Evolutionary conservation across 208 protist species (phyloP).

Genomic region (Leishmania guyanensis): DNA sequence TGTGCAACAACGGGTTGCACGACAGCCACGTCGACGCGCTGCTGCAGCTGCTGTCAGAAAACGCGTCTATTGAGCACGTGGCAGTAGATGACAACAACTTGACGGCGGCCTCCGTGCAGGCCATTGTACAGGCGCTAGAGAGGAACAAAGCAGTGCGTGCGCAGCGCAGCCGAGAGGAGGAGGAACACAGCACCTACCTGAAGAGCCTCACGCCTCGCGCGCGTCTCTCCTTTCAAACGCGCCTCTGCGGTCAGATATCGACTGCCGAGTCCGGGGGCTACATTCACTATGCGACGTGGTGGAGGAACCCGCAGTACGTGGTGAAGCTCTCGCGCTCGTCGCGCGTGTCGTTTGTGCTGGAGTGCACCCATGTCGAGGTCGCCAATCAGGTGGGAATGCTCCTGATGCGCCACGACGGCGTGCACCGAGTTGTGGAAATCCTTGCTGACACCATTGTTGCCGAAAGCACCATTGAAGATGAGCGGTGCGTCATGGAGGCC

Average conservation of each 20-base stretch:
- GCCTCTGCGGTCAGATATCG: conserved; percentile 38
- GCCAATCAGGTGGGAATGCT: conserved; percentile 65
- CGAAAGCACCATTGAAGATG: conserved; percentile 55
- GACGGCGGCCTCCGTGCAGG: conserved; percentile 29
- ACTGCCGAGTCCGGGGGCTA: conserved; percentile 68
- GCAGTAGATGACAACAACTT: conserved; percentile 62
- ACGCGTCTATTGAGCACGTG: conserved; percentile 51
- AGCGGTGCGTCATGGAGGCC: conserved; percentile 47
- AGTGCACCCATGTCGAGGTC: conserved; percentile 16
- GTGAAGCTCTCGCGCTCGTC: conserved; percentile 52
- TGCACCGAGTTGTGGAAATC: conserved; percentile 57
- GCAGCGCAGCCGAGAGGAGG: conserved; percentile 17
- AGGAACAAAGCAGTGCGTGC: conserved; percentile 17
- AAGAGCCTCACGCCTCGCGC: neutral
- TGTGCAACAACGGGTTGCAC: conserved; percentile 70
- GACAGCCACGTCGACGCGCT: conserved; percentile 62
- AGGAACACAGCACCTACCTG: conserved; percentile 27
- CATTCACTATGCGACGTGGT: conserved; percentile 86
- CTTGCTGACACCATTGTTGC: conserved; percentile 44
- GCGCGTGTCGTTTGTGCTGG: conserved; percentile 55
- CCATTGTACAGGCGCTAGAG: conserved; percentile 12
- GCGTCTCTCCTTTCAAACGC: conserved; percentile 35
- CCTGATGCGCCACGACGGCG: conserved; percentile 68
- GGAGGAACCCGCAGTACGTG: conserved; percentile 82
- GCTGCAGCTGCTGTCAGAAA: conserved; percentile 65